Evolutionary conservation across 148 eudicot genomes (phyloP), one percentile per base, ranked within the genome.

Genomic region (Silene uniflora): DNA sequence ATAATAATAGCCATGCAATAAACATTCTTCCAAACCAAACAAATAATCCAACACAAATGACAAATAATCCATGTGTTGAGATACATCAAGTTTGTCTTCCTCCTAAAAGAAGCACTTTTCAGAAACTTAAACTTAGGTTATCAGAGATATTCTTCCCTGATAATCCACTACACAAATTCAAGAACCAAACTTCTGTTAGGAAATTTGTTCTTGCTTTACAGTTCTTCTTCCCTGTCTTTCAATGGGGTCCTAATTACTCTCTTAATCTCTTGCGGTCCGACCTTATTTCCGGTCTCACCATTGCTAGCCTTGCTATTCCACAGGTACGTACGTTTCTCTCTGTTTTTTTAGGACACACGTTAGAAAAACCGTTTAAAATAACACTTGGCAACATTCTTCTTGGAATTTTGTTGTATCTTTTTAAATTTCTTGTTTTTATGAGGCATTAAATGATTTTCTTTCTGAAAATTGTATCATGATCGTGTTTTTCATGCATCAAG

Each of bases 301-400:
- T 94, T 86, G 97, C 98, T 22, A 94, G 97, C 81, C 91, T 94
- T 25, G 93, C 97, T 0, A 92, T 94, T 58, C 98, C 98, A 13
- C 98, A 94, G 97, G 98, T 90, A 32, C 10, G n/a, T n/a, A n/a
- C n/a, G n/a, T n/a, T n/a, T n/a, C n/a, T n/a, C n/a, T n/a, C n/a
- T n/a, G n/a, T n/a, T n/a, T n/a, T n/a, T n/a, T n/a, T n/a, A n/a
- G n/a, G n/a, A n/a, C n/a, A n/a, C n/a, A n/a, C n/a, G n/a, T n/a
- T n/a, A n/a, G n/a, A n/a, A n/a, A n/a, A n/a, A n/a, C n/a, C n/a
- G n/a, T n/a, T n/a, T n/a, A n/a, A 6, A 3, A n/a, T 22, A 23
- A 62, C 66, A 62, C 35, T 22, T 62, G 78, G 61, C 70, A 22
- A 62, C 27, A 73, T 56, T 21, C 18, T 66, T n/a, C 42, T 17